Evolutionary conservation across 2,329 filamentous ascomycete genomes (phyloP), one percentile per base, ranked within the genome.

Genomic region (Aspergillus sp.): DNA sequence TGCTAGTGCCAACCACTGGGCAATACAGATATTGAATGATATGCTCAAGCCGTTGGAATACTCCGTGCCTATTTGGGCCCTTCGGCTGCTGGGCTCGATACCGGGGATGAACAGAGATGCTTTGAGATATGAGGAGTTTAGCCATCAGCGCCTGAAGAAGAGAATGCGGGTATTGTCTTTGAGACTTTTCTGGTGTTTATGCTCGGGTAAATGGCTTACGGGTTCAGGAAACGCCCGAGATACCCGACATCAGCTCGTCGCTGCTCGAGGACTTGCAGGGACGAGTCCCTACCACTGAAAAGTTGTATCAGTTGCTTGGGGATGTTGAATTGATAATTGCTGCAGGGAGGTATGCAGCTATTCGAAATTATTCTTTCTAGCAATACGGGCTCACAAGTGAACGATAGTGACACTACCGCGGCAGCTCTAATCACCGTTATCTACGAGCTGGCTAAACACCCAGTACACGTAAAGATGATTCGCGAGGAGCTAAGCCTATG

Each of bases 371-470:
- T 13, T 21, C 25, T 17, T 9, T 9, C 2, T 17, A 13, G 10
- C 1, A 28, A 9, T 0, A 0, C 5, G 10, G n/a, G n/a, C 23
- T 49, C 47, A 49, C 25, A 28, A 32, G 12, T 12, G 23, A 23
- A 45, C 17, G 2, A 45, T 17, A 60, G 58, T 45, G 58, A 60
- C 41, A 60, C 58, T 15, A 60, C 58, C 4, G 58, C 58, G 4
- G 41, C 47, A n/a, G 38, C 53, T 9, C 19, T 60, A 3, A 17
- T 48, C 15, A 21, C 38, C 9, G 8, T 57, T 28, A 17, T 55
- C 38, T 58, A 52, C 30, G 45, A 61, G 15, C 25, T 61, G 6
- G 54, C 30, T 2, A 28, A 21, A 13, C 23, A 58, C 38, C 53
- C 53, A 12, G n/a, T 17, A 36, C 54, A 57, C 3, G n/a, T 49